Base-by-base conservation (phyloP, 1,284 basidiomycete species). In the Meripilus lineatus region DNA sequence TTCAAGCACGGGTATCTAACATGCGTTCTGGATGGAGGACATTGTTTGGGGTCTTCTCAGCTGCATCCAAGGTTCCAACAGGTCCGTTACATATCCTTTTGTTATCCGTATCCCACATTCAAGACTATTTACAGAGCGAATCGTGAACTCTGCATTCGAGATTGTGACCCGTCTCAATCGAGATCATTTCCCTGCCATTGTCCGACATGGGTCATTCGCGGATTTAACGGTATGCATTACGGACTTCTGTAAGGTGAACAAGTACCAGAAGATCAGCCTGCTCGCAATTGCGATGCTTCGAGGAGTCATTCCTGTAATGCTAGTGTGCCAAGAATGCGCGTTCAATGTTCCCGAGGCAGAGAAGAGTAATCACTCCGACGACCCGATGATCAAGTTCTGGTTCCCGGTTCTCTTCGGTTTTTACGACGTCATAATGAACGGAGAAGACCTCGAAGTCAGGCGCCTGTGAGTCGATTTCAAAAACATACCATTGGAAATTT, bases 381-480 rank as follows among this genome's bases (percentile, higher is more conserved):
- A 93, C 56, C 79, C 80, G 7, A 93, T 93, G 87, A 84, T 95
- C 66, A 86, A 84, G 58, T 98, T 87, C 67, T 99, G 96, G 96
- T 94, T 92, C 70, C 96, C 96, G 0, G 84, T 94, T 3, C 72
- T 99, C 15, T 96, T 99, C 61, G 87, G 89, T 18, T 98, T 98
- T 70, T 98, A 96, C 68, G 96, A 99, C 64, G 94, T 99, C 49
- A 95, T 99, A 63, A 99, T 99, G 96, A 99, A 97, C 49, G 96
- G 93, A 13, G 97, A 99, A 66, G 96, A 99, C 61, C 72, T 99
- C 32, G 96, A 99, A 77, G 94, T 99, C 46, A 82, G 97, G 50
- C 80, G 93, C 61, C 66, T 93, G 93, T 95, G 61, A 69, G 91
- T 77, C 3, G 2, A 11, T 8, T 32, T 20, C 21, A 4, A 44